Conservation (phyloP, 1,284 basidiomycete genomes). For the Puccinia triticina region DNA sequence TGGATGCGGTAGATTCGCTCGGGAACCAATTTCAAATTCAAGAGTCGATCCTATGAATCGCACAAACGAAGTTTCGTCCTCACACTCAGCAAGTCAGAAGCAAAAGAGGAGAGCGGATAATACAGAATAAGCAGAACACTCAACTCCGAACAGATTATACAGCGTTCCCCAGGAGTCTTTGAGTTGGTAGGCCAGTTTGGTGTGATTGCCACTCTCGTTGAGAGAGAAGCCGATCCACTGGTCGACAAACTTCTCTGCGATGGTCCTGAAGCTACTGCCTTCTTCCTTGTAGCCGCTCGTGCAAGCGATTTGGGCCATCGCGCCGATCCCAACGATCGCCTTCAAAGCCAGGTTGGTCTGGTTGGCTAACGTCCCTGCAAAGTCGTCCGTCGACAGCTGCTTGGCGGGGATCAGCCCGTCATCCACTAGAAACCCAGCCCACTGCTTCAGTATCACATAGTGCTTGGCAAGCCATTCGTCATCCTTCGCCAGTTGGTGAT, state of each 20-base stretch:
- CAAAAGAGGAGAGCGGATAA: constrained; percentile 23
- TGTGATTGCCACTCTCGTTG: constrained; percentile 54
- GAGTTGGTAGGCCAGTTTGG: constrained; percentile 60
- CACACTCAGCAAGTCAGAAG: not conserved
- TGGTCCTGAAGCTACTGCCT: constrained; percentile 56
- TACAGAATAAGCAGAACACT: constrained; percentile 53
- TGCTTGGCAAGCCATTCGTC: constrained; percentile 56
- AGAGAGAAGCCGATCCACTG: constrained; percentile 55
- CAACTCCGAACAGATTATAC: constrained; percentile 58
- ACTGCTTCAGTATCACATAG: constrained; percentile 58
- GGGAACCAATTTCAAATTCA: constrained; percentile 59
- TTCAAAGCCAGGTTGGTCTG: constrained; percentile 60
- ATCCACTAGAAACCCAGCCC: constrained; percentile 58
- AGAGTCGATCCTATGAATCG: constrained; percentile 58
- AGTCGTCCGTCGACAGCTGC: constrained; percentile 60
- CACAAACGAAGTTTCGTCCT: constrained; percentile 51
- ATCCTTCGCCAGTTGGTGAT: constrained; percentile 44
- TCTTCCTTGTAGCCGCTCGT: constrained; percentile 55
- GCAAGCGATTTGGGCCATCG: constrained; percentile 58
- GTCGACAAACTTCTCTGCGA: constrained; percentile 56
- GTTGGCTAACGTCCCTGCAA: constrained; percentile 59
- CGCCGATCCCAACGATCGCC: constrained; percentile 58
- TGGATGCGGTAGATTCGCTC: constrained; percentile 59
- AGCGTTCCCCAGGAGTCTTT: constrained; percentile 60
- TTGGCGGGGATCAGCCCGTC: constrained; percentile 58